phyloP scores from a whole-genome alignment of 2,329 filamentous ascomycete genomes.

The Aspergillus ochraceoroseus region DNA sequence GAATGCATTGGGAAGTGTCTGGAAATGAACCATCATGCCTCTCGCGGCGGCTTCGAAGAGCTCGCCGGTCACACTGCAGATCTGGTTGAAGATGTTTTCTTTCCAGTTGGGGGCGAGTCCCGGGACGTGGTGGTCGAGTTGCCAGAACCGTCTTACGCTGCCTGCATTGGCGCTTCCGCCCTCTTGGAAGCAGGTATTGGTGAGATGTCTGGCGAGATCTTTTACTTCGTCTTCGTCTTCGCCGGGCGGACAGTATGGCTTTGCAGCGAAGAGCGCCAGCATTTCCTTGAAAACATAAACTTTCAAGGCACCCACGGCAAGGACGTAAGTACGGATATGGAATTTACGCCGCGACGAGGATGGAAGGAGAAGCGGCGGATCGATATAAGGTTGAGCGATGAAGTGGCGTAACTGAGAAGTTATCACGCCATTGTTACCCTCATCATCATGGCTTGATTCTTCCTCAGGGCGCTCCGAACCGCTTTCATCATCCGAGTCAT shows the following conservation, averaged over 20 bases:
- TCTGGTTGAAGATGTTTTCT: slow-evolving; percentile 64
- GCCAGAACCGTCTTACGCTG: slow-evolving; percentile 71
- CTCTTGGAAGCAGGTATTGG: slow-evolving; percentile 89
- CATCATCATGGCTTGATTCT: slow-evolving; percentile 20
- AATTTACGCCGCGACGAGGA: slow-evolving; percentile 71
- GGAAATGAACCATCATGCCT: slow-evolving; percentile 85
- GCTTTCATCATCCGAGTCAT: slow-evolving; percentile 51
- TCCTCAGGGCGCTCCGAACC: slow-evolving; percentile 42
- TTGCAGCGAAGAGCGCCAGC: slow-evolving; percentile 85
- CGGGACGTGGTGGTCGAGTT: slow-evolving; percentile 48
- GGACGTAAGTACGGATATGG: slow-evolving; percentile 87
- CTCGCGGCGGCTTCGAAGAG: slow-evolving; percentile 81
- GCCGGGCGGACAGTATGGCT: slow-evolving; percentile 62
- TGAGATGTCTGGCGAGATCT: slow-evolving; percentile 73
- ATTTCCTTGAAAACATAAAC: slow-evolving; percentile 86
- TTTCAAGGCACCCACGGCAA: slow-evolving; percentile 70
- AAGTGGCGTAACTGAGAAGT: slow-evolving; percentile 93
- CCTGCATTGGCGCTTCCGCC: slow-evolving; percentile 52
- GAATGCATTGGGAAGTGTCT: slow-evolving; percentile 80
- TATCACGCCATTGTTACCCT: slow-evolving; percentile 55
- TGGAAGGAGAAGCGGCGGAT: slow-evolving; percentile 72
- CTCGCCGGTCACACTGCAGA: slow-evolving; percentile 67
- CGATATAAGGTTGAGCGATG: slow-evolving; percentile 89
- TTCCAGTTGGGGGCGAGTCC: slow-evolving; percentile 46
- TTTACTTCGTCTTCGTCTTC: slow-evolving; percentile 40